Evolutionary conservation across 2,329 filamentous ascomycete genomes (phyloP).

Genomic region (Zasmidium angulare): DNA sequence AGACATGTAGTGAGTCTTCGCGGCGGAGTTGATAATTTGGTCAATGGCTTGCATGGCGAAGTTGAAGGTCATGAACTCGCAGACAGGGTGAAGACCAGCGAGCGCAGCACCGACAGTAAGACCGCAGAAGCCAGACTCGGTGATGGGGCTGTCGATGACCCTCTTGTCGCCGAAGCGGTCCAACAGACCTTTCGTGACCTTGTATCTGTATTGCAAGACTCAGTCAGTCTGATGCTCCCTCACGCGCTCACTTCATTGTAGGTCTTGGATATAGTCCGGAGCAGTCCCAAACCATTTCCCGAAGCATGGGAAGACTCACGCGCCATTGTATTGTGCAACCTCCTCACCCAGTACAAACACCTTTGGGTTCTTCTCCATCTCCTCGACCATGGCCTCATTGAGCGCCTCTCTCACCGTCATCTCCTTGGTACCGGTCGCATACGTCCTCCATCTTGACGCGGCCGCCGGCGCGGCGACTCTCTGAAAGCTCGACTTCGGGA

Average conservation of each 20-base stretch:
- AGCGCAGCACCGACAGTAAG: constrained; percentile 92
- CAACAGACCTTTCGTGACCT: constrained; percentile 95
- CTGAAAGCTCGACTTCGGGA: constrained; percentile 54
- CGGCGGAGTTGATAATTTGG: constrained; percentile 97
- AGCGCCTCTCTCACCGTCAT: constrained; percentile 96
- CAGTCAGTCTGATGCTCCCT: too few relatives aligned
- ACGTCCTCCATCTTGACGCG: constrained; percentile 51
- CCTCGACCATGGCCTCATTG: constrained; percentile 96
- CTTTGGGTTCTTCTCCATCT: constrained; percentile 91
- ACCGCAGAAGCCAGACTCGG: constrained; percentile 92
- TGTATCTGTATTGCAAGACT: constrained; percentile 62
- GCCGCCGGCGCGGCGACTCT: constrained; percentile 49
- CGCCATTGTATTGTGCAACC: constrained; percentile 99
- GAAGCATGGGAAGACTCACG: constrained; percentile 50
- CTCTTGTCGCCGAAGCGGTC: constrained; percentile 97
- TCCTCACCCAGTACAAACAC: constrained; percentile 97
- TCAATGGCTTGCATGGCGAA: constrained; percentile 99
- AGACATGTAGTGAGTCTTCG: constrained; percentile 99
- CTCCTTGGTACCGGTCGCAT: constrained; percentile 74
- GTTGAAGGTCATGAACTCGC: constrained; percentile 99
- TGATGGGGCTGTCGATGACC: constrained; percentile 98
- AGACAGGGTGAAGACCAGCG: constrained; percentile 89
- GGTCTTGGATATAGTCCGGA: too few relatives aligned
- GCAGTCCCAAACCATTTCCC: not conserved
- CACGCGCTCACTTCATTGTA: not conserved